Base-by-base conservation (phyloP, 106 monocot genomes). In the Ottelia alismoides region DNA sequence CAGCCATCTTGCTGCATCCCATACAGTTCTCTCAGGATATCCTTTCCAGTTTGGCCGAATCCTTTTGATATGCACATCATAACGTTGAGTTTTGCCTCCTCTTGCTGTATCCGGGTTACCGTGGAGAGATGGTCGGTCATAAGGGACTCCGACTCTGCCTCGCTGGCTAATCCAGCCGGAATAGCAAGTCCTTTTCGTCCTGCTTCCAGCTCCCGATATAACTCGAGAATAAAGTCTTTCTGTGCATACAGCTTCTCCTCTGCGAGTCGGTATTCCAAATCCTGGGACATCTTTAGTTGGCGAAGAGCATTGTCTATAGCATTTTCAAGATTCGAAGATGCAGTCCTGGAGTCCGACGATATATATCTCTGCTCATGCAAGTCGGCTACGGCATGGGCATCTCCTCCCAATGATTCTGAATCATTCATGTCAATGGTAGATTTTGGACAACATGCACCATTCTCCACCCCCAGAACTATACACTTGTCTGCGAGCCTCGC, bases 221-320 rank as follows among this genome's bases (percentile, higher is more conserved):
- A 52, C 35, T 58, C 59, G 25, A 85, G 68, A 18, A 92, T 65
- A 11, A 64, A 47, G 62, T 85, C 76, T 45, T 76, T 92, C 20
- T 92, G 81, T 4, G 66, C 40, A 63, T 75, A 67, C 17, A 92
- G 85, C 56, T 73, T 81, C 49, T 76, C 45, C 25, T 85, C 79
- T 20, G 74, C 76, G 22, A 68, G 31, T 31, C 52, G 70, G 56
- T 62, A 85, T 22, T 92, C 83, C 22, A 45, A 54, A 63, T 91
- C 65, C 44, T 92, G 91, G 12, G 72, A 78, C 47, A 26, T 60
- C 49, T 78, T 85, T 26, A 92, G 53, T 31, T 71, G 51, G 21
- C 45, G 47, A 28, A 92, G 73, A 18, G 31, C 81, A 40, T 54
- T n/a, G 53, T 70, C 73, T 23, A 92, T 56, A n/a, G 76, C 68